These are phyloP conservation scores for Leersia perrieri DNA, from an alignment of 176 grass and related monocot species.

Conservation along the genomic window DNA sequence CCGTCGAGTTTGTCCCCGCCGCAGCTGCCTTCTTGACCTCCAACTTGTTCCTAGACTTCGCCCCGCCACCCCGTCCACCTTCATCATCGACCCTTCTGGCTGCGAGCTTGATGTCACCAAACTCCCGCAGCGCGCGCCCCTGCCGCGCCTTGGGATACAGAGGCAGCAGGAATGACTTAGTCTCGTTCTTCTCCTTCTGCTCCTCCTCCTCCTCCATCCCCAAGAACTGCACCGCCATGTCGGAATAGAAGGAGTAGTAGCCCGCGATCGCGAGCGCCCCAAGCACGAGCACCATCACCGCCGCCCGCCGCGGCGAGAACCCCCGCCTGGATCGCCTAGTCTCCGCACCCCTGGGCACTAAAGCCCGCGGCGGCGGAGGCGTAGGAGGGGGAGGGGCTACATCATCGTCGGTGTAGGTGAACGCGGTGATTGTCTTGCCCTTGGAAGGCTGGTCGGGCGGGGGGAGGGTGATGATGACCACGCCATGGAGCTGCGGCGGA, in stretches of 20 bases:
- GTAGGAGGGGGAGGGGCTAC: neutral
- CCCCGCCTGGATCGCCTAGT: slow-evolving; percentile 16
- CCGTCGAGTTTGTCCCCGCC: slow-evolving; percentile 45
- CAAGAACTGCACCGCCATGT: slow-evolving; percentile 69
- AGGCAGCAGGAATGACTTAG: slow-evolving; percentile 73
- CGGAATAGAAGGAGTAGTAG: slow-evolving; percentile 69
- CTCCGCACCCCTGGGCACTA: neutral
- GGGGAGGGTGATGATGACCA: slow-evolving; percentile 94
- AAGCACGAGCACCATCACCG: slow-evolving; percentile 25
- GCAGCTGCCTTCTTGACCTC: slow-evolving; percentile 13
- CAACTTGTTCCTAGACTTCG: slow-evolving; percentile 28
- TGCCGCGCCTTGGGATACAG: slow-evolving; percentile 71
- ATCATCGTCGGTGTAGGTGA: slow-evolving; percentile 67
- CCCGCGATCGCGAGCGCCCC: slow-evolving; percentile 55
- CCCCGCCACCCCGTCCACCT: neutral
- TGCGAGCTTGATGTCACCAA: slow-evolving; percentile 65
- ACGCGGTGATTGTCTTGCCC: slow-evolving; percentile 96
- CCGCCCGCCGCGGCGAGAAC: slow-evolving; percentile 39
- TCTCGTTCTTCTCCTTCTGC: slow-evolving; percentile 46
- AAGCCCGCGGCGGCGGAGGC: neutral
- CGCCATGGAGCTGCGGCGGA: slow-evolving; percentile 60
- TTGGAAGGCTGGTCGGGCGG: slow-evolving; percentile 90
- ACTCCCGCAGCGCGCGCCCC: slow-evolving; percentile 58
- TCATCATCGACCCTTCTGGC: slow-evolving; percentile 33
- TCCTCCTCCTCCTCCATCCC: slow-evolving; percentile 57